Evolutionary conservation across 805 yeast species (phyloP).

Genomic region (Cyberlindnera mrakii): DNA sequence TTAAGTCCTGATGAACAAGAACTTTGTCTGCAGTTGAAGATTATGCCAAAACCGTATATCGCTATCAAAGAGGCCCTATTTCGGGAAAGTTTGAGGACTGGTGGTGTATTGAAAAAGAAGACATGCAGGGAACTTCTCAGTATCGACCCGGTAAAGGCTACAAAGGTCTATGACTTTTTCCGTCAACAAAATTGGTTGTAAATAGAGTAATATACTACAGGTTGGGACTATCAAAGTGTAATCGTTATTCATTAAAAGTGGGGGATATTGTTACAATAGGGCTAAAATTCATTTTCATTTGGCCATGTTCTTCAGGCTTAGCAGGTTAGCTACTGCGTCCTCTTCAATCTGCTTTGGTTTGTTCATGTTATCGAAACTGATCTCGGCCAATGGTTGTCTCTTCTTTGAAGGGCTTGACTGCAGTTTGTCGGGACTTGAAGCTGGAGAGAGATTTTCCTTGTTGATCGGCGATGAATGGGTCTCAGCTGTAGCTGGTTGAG

Average conservation of each 20-base stretch:
- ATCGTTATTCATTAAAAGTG: not conserved
- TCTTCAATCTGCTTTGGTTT: constrained; percentile 11
- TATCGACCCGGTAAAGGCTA: constrained; percentile 82
- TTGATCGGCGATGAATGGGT: constrained; percentile 5
- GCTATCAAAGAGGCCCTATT: constrained; percentile 88
- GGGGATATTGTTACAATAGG: not conserved
- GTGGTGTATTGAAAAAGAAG: constrained; percentile 77
- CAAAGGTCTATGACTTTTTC: constrained; percentile 87
- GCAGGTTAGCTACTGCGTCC: constrained; percentile 12
- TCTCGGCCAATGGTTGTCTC: constrained; percentile 12
- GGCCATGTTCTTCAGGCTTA: constrained; percentile 9
- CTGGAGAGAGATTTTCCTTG: constrained; percentile 10
- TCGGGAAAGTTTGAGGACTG: constrained; percentile 78
- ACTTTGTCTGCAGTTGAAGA: constrained; percentile 75
- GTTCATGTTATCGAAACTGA: constrained; percentile 3
- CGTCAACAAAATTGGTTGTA: constrained; percentile 83
- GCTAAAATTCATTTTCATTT: not conserved
- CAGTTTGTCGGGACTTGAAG: constrained; percentile 1
- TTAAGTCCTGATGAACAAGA: constrained; percentile 84
- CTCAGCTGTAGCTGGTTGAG: constrained; percentile 11
- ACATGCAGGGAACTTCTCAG: constrained; percentile 79
- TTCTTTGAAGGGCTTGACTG: not conserved
- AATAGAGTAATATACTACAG: not conserved
- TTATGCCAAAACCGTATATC: constrained; percentile 88
- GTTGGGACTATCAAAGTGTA: not conserved